Evolutionary conservation across 306 rosid genomes (phyloP).

Genomic region (Dalbergia cochinchinensis): DNA sequence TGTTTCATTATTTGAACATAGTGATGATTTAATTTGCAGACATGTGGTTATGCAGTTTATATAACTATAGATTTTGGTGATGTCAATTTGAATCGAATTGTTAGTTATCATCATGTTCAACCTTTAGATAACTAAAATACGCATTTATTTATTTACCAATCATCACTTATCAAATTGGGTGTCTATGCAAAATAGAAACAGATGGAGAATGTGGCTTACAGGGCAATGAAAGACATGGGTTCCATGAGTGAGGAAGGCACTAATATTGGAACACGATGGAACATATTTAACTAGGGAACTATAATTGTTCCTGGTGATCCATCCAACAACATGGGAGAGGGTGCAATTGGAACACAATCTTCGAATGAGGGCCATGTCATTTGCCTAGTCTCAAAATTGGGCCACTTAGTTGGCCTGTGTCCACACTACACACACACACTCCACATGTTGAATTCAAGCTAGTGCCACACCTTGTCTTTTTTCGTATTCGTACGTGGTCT

Average conservation of each 20-base stretch:
- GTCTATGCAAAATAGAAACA: background rate
- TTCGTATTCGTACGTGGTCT: conserved; percentile 32
- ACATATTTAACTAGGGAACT: conserved; percentile 45
- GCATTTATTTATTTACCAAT: too few species aligned
- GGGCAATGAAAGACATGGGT: conserved; percentile 84
- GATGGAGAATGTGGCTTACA: conserved; percentile 49
- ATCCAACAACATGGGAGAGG: conserved; percentile 55
- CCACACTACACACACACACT: background rate
- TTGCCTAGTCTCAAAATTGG: conserved; percentile 12
- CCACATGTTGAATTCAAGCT: too few species aligned
- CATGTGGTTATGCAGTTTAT: too few species aligned
- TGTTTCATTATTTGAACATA: too few species aligned
- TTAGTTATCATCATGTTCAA: too few species aligned
- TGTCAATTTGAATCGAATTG: too few species aligned
- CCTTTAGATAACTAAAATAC: too few species aligned
- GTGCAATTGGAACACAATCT: conserved; percentile 52
- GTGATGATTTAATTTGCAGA: too few species aligned
- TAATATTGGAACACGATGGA: conserved; percentile 37
- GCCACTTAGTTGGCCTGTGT: conserved; percentile 21
- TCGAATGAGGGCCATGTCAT: conserved; percentile 51
- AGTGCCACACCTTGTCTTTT: background rate
- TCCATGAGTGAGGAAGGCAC: conserved; percentile 63
- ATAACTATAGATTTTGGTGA: too few species aligned
- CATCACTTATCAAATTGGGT: too few species aligned
- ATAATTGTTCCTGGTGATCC: conserved; percentile 47